Conservation (phyloP, 495 filamentous ascomycete species). For the Oleoguttula mirabilis region DNA sequence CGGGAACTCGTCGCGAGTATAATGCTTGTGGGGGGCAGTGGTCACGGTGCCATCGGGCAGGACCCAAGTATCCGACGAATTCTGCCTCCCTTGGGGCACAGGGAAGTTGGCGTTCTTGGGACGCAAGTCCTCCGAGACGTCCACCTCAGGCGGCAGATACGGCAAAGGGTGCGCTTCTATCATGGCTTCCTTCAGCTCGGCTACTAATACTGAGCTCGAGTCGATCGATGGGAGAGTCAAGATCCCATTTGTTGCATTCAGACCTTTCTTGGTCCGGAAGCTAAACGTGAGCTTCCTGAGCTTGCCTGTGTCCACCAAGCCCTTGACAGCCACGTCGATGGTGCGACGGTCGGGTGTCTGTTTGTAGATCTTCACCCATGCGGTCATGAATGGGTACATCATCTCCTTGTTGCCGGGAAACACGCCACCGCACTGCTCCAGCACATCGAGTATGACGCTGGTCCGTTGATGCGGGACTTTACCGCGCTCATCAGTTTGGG, state of each 20-base stretch:
- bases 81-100: too few relatives aligned
- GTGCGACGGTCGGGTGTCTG: slow-evolving; percentile 42
- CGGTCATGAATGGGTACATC: slow-evolving; percentile 52
- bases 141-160: slow-evolving; percentile 31
- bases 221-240: slow-evolving; percentile 38
- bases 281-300: slow-evolving; percentile 51
- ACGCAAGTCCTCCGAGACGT: not conserved
- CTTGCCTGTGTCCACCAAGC: slow-evolving; percentile 45
- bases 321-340: slow-evolving; percentile 45
- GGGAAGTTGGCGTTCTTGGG: too few relatives aligned
- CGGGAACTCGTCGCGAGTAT: not conserved
- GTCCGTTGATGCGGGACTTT: slow-evolving; percentile 1
- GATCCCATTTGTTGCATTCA: slow-evolving; percentile 41
- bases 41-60: not conserved
- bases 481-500: too few relatives aligned
- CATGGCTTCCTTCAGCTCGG: slow-evolving; percentile 41
- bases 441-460: slow-evolving; percentile 14
- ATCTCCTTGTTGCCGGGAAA: slow-evolving; percentile 50
- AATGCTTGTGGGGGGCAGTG: not conserved
- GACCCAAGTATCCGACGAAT: too few relatives aligned
- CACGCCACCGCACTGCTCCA: slow-evolving; percentile 18
- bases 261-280: slow-evolving; percentile 43
- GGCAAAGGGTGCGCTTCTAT: slow-evolving; percentile 33
- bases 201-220: slow-evolving; percentile 40
- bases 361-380: slow-evolving; percentile 44